These are phyloP conservation scores for Basipetospora chlamydospora DNA, from an alignment of 2,329 filamentous ascomycete species.

Conservation along the genomic window DNA sequence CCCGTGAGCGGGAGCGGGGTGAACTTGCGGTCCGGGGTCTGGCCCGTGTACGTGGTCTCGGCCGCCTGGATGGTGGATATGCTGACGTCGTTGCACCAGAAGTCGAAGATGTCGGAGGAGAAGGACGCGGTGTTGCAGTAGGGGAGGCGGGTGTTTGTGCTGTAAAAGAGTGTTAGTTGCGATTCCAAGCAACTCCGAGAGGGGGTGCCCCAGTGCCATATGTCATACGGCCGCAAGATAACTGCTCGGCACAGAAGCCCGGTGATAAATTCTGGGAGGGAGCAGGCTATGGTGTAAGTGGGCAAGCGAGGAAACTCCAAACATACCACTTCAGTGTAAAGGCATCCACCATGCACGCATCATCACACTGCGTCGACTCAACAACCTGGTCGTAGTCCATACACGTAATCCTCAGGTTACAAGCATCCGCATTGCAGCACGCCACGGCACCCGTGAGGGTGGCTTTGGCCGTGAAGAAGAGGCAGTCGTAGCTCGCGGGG, in stretches of 20 bases:
- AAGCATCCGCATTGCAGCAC: slow-evolving; percentile 24
- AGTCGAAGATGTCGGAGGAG: slow-evolving; percentile 25
- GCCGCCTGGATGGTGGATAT: slow-evolving; percentile 20
- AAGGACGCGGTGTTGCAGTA: slow-evolving; percentile 33
- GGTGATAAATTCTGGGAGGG: no score
- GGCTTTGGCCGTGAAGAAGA: slow-evolving; percentile 21
- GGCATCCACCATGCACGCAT: slow-evolving; percentile 23
- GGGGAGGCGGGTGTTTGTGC: slow-evolving; percentile 18
- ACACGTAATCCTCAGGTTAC: slow-evolving; percentile 22
- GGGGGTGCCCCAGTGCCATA: no score
- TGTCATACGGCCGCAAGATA: no score
- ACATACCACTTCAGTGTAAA: slow-evolving; percentile 32
- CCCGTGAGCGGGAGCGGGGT: slow-evolving; percentile 7
- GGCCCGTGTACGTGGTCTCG: slow-evolving; percentile 25
- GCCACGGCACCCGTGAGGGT: slow-evolving; percentile 21
- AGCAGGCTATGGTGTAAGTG: not conserved
- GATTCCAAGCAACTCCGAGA: no score
- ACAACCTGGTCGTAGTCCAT: slow-evolving; percentile 22
- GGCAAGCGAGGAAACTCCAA: not conserved
- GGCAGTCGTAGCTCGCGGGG: slow-evolving; percentile 18
- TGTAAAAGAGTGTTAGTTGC: slow-evolving; percentile 10
- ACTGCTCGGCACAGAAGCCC: no score
- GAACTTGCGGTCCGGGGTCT: slow-evolving; percentile 17
- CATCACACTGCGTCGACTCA: slow-evolving; percentile 22
- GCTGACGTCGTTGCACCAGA: slow-evolving; percentile 23